Percentiles rank a stretch among this genome's conserved stretches.
Evolutionary conservation across 768 basidiomycete species (phyloP).

Genomic region (Agaricus blazei): DNA sequence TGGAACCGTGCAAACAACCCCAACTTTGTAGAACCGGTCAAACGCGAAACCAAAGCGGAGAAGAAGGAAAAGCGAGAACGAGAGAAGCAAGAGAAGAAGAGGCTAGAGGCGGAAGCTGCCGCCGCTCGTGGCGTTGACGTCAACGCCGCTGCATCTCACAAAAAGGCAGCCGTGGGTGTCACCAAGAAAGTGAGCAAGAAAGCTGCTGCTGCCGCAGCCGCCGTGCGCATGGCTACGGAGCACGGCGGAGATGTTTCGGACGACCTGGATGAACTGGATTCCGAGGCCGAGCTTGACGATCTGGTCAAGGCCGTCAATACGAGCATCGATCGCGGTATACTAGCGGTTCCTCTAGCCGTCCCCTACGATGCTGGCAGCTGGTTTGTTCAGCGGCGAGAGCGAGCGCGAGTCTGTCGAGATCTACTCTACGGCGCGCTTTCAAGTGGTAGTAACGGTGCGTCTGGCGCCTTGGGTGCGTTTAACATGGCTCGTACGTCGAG

Average conservation of each 20-base stretch:
- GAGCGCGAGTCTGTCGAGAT: slow-evolving; percentile 55
- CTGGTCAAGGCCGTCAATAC: slow-evolving; percentile 57
- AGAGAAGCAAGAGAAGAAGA: slow-evolving; percentile 82
- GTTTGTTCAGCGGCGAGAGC: slow-evolving; percentile 75
- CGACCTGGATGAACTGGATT: slow-evolving; percentile 76
- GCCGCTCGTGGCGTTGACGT: slow-evolving; percentile 53
- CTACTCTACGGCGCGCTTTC: slow-evolving; percentile 50
- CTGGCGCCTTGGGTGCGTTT: slow-evolving; percentile 25
- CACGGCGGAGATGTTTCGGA: slow-evolving; percentile 58
- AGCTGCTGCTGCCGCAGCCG: slow-evolving; percentile 44
- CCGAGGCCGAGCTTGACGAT: slow-evolving; percentile 79
- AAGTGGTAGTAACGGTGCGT: slow-evolving; percentile 27
- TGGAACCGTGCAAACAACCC: slow-evolving; percentile 89
- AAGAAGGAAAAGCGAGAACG: slow-evolving; percentile 80
- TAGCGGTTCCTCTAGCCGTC: slow-evolving; percentile 64
- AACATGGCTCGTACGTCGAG: slow-evolving; percentile 27
- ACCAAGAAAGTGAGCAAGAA: slow-evolving; percentile 67
- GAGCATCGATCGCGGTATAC: slow-evolving; percentile 51
- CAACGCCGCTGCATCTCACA: slow-evolving; percentile 30
- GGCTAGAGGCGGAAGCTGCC: slow-evolving; percentile 63
- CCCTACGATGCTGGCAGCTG: slow-evolving; percentile 73
- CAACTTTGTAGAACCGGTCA: slow-evolving; percentile 84
- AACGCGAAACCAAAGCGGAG: slow-evolving; percentile 81
- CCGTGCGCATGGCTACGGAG: slow-evolving; percentile 42
- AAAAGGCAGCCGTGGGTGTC: slow-evolving; percentile 36